Percentiles rank a stretch among this genome's conserved stretches.
phyloP scores from a whole-genome alignment of 139 green algal species.

The Closterium sp. region DNA sequence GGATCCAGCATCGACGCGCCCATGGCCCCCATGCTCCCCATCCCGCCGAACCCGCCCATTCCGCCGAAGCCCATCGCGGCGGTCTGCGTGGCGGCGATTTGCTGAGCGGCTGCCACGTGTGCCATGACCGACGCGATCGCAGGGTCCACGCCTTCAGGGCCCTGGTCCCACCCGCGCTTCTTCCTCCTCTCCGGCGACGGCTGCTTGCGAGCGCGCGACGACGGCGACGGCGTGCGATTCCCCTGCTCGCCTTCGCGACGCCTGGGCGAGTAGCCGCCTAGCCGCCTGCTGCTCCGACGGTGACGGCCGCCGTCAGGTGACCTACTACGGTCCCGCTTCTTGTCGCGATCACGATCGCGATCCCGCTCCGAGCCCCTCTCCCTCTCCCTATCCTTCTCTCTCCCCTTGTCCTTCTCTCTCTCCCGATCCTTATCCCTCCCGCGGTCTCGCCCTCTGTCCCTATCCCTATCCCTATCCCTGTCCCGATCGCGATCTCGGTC shows the following conservation, averaged over 20 bases:
- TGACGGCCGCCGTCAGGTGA: not conserved
- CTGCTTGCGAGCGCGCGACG: not conserved
- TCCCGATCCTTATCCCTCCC: not conserved
- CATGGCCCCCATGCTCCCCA: not conserved
- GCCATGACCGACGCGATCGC: conserved; percentile 10
- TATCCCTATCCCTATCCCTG: not conserved
- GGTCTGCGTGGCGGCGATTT: not conserved
- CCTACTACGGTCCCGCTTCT: not conserved
- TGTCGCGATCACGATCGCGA: not conserved
- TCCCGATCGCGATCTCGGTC: not conserved
- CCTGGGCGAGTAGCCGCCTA: conserved; percentile 34
- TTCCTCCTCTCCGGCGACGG: not conserved
- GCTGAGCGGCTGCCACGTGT: conserved; percentile 11
- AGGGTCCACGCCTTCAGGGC: not conserved
- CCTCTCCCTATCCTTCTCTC: not conserved
- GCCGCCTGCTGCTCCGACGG: not conserved
- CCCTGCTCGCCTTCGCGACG: not conserved
- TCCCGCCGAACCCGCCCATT: conserved; percentile 3
- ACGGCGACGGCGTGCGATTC: not conserved
- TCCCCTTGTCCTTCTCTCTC: not conserved
- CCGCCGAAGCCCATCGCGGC: not conserved
- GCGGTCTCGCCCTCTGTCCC: not conserved
- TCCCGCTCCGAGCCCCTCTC: not conserved
- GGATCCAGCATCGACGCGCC: not conserved
- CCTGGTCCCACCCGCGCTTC: not conserved